Evolutionary conservation across 108 stramenopile species (phyloP).

Genomic region (Stephanodiscus minutulus): DNA sequence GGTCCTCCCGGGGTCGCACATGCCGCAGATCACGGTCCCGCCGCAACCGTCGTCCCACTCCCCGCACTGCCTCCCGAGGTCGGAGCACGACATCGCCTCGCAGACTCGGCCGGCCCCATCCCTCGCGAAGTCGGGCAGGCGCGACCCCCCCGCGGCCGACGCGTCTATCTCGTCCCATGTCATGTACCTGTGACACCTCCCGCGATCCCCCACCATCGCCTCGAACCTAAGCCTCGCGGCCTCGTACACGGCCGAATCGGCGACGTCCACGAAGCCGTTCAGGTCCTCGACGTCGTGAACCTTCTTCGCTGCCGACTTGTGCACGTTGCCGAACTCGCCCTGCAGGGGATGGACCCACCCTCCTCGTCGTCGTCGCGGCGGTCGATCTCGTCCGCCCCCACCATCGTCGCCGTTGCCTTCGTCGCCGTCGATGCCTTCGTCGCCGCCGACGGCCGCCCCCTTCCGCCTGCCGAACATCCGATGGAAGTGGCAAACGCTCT

Average conservation of each 20-base stretch:
- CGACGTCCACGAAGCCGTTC: constrained; percentile 49
- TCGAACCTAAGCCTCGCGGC: constrained; percentile 47
- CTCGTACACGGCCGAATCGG: constrained; percentile 46
- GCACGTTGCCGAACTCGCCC: constrained; percentile 51
- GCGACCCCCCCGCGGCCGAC: neutral
- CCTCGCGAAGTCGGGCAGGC: constrained; percentile 21
- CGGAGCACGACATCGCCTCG: constrained; percentile 45
- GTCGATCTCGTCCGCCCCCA: too few species aligned
- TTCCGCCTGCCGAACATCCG: constrained; percentile 32
- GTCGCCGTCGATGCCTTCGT: neutral
- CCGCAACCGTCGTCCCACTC: constrained; percentile 57
- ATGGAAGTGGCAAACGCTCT: constrained; percentile 56
- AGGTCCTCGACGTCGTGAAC: constrained; percentile 32
- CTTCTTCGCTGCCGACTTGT: constrained; percentile 34
- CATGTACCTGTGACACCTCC: constrained; percentile 44
- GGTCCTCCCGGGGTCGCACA: constrained; percentile 42
- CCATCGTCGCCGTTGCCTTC: neutral
- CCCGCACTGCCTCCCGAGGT: constrained; percentile 54
- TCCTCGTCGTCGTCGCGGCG: constrained; percentile 1
- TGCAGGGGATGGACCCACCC: constrained; percentile 39
- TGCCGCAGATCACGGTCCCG: constrained; percentile 43
- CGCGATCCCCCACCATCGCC: constrained; percentile 25
- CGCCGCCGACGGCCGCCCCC: neutral
- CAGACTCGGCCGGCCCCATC: constrained; percentile 36
- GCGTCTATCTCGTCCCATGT: constrained; percentile 37